These are phyloP conservation scores for Patellaria atrata DNA, from an alignment of 495 filamentous ascomycete species.

Conservation along the genomic window DNA sequence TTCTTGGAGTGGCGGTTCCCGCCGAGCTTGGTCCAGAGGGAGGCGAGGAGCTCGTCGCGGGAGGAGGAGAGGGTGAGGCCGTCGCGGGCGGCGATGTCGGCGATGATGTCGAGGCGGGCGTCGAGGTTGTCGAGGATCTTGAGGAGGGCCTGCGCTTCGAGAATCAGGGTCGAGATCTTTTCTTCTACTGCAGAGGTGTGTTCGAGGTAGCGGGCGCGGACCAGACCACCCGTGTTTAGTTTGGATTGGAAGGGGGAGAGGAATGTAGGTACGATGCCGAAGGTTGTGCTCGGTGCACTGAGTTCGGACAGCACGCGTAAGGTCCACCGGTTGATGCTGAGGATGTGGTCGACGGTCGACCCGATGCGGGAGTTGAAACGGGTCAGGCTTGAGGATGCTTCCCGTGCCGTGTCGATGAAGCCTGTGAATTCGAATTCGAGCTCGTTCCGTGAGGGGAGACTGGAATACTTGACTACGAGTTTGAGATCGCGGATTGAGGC, in stretches of 20 bases:
- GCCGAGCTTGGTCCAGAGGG: conserved; percentile 58
- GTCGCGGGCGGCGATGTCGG: conserved; percentile 45
- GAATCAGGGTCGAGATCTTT: conserved; percentile 45
- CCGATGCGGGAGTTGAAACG: conserved; percentile 56
- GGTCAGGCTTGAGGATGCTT: conserved; percentile 42
- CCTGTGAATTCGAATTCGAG: conserved; percentile 51
- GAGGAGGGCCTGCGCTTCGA: conserved; percentile 49
- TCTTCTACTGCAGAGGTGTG: conserved; percentile 50
- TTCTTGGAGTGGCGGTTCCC: conserved; percentile 40
- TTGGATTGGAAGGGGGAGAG: conserved; percentile 42
- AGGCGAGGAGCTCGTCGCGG: conserved; percentile 44
- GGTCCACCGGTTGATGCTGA: conserved; percentile 54
- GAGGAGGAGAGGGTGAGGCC: conserved; percentile 32
- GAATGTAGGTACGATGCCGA: conserved; percentile 29
- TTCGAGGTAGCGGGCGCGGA: conserved; percentile 42
- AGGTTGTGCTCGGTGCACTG: conserved; percentile 24
- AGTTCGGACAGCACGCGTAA: conserved; percentile 36
- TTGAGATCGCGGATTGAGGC: conserved; percentile 58
- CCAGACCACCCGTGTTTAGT: conserved; percentile 33
- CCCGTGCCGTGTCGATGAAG: conserved; percentile 46
- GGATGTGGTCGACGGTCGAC: conserved; percentile 51
- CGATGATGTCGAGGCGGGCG: conserved; percentile 45
- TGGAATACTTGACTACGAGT: conserved; percentile 44
- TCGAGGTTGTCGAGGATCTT: conserved; percentile 45
- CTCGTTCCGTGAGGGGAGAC: conserved; percentile 37